Conservation (phyloP, 2,329 filamentous ascomycete species). For the Chaetomiaceae sp. region DNA sequence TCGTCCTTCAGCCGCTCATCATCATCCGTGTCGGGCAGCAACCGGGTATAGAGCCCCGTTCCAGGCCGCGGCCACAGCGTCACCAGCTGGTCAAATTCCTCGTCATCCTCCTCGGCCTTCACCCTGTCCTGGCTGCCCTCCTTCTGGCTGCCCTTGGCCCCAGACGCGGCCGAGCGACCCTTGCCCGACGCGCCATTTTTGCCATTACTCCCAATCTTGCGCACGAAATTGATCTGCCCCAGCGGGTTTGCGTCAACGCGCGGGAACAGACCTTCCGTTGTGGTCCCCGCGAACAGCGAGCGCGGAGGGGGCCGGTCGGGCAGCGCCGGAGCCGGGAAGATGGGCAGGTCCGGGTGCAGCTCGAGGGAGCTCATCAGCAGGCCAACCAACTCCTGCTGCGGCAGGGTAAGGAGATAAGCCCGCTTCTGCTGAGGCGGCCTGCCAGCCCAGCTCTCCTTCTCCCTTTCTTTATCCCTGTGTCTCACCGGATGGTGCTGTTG, state of each 20-base stretch:
- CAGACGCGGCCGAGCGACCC: not conserved
- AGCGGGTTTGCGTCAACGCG: constrained; percentile 32
- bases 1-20: constrained; percentile 24
- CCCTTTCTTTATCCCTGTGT: constrained; percentile 2
- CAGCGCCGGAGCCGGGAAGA: constrained; percentile 41
- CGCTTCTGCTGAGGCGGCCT: constrained; percentile 46
- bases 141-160: constrained; percentile 6
- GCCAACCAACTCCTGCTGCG: constrained; percentile 56
- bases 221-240: constrained; percentile 35
- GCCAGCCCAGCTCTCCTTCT: constrained; percentile 32
- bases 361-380: constrained; percentile 57
- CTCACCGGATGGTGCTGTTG: constrained; percentile 17
- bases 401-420: constrained; percentile 55
- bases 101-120: constrained; percentile 20
- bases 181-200: not conserved
- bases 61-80: constrained; percentile 27
- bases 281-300: constrained; percentile 27
- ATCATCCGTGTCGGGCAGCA: constrained; percentile 25
- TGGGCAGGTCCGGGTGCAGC: constrained; percentile 56
- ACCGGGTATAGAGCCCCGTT: constrained; percentile 25
- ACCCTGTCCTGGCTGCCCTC: constrained; percentile 16
- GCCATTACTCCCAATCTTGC: constrained; percentile 24
- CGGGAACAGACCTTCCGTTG: constrained; percentile 27
- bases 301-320: constrained; percentile 11
- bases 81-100: constrained; percentile 25